Base-by-base conservation (phyloP, 306 rosid genomes). In the Leucaena leucocephala region DNA sequence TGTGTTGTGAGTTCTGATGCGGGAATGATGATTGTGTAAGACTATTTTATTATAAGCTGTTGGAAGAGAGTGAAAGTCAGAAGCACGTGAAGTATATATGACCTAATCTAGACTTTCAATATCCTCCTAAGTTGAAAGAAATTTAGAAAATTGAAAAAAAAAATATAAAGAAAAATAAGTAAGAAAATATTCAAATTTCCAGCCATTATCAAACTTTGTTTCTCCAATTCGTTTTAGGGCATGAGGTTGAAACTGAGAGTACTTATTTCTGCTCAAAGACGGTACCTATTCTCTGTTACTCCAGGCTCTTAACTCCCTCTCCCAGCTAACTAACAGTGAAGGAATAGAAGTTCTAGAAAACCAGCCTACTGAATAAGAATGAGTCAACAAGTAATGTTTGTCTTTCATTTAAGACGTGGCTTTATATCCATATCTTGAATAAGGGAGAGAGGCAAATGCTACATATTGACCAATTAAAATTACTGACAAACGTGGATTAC, bases 181-280 rank as follows among this genome's bases (percentile, higher is more conserved):
- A 17, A 39, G 8, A 21, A 21, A 57, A 19, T 16, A 43, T 54
- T n/a, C 7, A 6, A 22, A 45, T 2, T 15, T 4, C 39, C 40
- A 46, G 8, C 42, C 59, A 70, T 27, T n/a, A 11, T 33, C 11
- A 14, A 9, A 68, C 72, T 15, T 70, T 16, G 63, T 34, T 49
- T 43, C 76, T 34, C 6, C 57, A 50, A 52, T 11, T 52, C 63
- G 4, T 15, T 54, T 63, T 40, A 50, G 68, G 78, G 52, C 55
- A 64, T 11, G 21, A 76, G 66, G 75, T 71, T 63, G 72, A 21
- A 49, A 19, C 17, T 55, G 16, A 16, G 49, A 67, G 44, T 57
- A 33, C 43, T 67, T 72, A 38, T 39, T 73, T 55, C 43, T 39
- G 34, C 22, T 65, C 38, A 44, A 65, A 72, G 22, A 33, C 39